phyloP scores from a whole-genome alignment of 2,329 filamentous ascomycete genomes.

The Aspergillus puulaauensis region DNA sequence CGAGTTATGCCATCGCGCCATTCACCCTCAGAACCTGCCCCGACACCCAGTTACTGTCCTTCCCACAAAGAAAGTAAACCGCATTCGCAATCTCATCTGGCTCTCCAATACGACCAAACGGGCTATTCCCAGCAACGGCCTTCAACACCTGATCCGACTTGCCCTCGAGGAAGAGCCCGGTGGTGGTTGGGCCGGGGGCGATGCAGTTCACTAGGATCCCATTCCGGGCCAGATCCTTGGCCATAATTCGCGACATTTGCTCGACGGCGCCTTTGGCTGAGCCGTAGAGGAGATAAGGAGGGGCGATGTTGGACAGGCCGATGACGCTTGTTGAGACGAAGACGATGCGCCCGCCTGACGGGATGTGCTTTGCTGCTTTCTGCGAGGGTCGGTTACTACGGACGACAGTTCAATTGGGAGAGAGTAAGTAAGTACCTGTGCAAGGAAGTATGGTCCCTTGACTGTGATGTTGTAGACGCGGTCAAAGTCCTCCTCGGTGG shows the following conservation, averaged over 20 bases:
- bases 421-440: slow-evolving; percentile 10
- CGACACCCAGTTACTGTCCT: slow-evolving; percentile 43
- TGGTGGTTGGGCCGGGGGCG: slow-evolving; percentile 56
- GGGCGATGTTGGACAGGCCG: slow-evolving; percentile 40
- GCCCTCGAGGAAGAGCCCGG: slow-evolving; percentile 55
- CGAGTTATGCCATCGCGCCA: slow-evolving; percentile 32
- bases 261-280: slow-evolving; percentile 61
- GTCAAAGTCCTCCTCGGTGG: slow-evolving; percentile 55
- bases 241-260: slow-evolving; percentile 56
- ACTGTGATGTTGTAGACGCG: slow-evolving; percentile 53
- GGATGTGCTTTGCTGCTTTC: slow-evolving; percentile 53
- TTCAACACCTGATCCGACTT: slow-evolving; percentile 51
- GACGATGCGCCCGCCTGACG: slow-evolving; percentile 50
- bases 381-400: not conserved
- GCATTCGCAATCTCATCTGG: slow-evolving; percentile 53
- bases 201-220: slow-evolving; percentile 54
- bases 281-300: slow-evolving; percentile 54
- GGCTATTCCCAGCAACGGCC: slow-evolving; percentile 41
- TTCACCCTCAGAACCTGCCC: slow-evolving; percentile 51
- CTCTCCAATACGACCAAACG: slow-evolving; percentile 48
- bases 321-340: slow-evolving; percentile 52
- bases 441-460: slow-evolving; percentile 58
- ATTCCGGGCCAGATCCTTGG: slow-evolving; percentile 55
- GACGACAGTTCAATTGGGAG: not conserved
- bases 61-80: slow-evolving; percentile 46